phyloP scores from a whole-genome alignment of 306 rosid species.

The Begonia masoniana region DNA sequence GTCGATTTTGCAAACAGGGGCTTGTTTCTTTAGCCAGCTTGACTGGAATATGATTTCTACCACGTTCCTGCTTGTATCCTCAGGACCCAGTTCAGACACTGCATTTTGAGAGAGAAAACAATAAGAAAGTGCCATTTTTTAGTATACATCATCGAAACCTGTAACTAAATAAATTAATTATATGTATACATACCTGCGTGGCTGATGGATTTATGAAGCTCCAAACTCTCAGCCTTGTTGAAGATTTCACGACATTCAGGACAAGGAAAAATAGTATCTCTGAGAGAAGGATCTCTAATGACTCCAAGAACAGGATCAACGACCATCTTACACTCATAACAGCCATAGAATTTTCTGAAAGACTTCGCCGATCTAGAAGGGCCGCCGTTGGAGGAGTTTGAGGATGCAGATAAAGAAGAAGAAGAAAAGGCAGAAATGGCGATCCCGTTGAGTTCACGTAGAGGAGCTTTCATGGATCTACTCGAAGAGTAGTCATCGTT shows the following conservation, averaged over 20 bases:
- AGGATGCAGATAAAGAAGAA: conserved; percentile 1
- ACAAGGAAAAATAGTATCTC: conserved; percentile 67
- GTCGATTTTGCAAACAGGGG: conserved; percentile 83
- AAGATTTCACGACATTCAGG: conserved; percentile 86
- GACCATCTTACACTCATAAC: conserved; percentile 93
- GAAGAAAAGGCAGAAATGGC: conserved; percentile 35
- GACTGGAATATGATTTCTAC: conserved; percentile 97
- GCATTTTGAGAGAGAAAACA: background rate
- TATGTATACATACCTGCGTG: conserved; percentile 81
- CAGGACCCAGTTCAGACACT: conserved; percentile 69
- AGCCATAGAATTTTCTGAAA: conserved; percentile 82
- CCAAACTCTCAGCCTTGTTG: conserved; percentile 73
- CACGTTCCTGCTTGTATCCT: conserved; percentile 98
- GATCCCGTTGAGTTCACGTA: conserved; percentile 44
- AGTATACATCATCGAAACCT: no score
- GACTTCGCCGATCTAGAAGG: conserved; percentile 67
- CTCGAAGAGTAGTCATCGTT: conserved; percentile 29
- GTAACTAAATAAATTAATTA: no score
- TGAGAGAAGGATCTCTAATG: conserved; percentile 74
- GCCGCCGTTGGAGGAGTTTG: conserved; percentile 38
- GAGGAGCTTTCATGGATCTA: conserved; percentile 53
- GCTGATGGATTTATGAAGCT: conserved; percentile 65
- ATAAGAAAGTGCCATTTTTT: no score
- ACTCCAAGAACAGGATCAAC: conserved; percentile 83
- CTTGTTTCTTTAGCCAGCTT: conserved; percentile 86